Evolutionary conservation across 495 filamentous ascomycete species (phyloP).

Genomic region (Aspergillus asperescens): DNA sequence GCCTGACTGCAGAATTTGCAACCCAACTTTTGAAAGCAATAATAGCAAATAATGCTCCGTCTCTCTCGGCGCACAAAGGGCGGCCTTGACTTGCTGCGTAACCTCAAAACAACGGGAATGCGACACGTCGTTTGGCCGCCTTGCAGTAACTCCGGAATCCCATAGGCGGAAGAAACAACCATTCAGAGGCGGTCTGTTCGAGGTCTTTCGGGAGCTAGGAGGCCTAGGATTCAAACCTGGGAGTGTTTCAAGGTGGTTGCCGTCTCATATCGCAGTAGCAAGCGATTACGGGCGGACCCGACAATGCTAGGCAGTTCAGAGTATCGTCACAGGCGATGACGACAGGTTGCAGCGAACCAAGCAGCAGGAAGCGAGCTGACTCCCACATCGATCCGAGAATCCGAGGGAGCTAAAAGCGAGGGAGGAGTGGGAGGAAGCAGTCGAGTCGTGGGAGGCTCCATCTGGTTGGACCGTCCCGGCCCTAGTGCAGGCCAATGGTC

Average conservation of each 20-base stretch:
- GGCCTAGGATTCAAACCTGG: background rate
- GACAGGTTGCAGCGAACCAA: slow-evolving; percentile 6
- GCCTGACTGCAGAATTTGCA: background rate
- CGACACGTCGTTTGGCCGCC: slow-evolving; percentile 4
- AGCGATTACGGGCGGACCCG: background rate
- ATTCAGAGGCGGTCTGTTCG: background rate
- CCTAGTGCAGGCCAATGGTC: background rate
- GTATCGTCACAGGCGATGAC: slow-evolving; percentile 1
- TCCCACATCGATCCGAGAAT: background rate
- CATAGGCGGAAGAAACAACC: background rate
- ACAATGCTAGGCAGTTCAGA: background rate
- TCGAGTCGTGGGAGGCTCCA: background rate
- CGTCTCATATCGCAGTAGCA: background rate
- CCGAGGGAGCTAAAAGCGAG: background rate
- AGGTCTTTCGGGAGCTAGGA: background rate
- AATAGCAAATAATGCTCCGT: background rate
- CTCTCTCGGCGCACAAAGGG: background rate
- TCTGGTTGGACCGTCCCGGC: slow-evolving; percentile 11
- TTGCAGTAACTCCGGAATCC: background rate
- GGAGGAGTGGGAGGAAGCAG: background rate
- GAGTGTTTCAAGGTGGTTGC: background rate
- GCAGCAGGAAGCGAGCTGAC: background rate
- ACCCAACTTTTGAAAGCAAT: slow-evolving; percentile 3
- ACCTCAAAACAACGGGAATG: background rate
- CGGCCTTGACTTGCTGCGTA: background rate